Base-by-base conservation (phyloP, 306 rosid species). In the Cucumis cinereus region DNA sequence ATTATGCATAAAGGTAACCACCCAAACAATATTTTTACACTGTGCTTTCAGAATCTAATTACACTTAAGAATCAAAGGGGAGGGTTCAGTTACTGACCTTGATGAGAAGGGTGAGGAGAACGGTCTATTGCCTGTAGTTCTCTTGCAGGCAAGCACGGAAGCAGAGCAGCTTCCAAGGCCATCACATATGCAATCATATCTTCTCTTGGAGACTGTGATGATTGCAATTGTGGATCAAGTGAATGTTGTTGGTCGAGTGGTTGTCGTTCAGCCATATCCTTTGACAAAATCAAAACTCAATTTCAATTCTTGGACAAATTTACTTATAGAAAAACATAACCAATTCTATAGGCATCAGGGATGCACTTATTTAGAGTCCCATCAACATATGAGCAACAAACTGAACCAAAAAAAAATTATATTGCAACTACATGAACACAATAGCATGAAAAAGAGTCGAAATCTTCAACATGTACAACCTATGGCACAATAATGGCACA, bases 61-160 rank as follows among this genome's bases (percentile, higher is more conserved):
- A 69, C 16, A 69, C 52, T 33, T 47, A 3, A 22, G 41, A 41
- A 61, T 40, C 17, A 54, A 12, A 43, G 49, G 20, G 24, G 79
- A 20, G 60, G 70, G 53, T 24, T 63, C 26, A 53, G 74, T 30
- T 54, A 86, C 93, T 84, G n/a, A 94, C 98, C 90, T 79, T 91
- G 98, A 81, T 94, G 96, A 22, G 98, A 94, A 74, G 97, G 97
- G 41, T 89, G 90, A 0, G 97, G 96, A 28, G 96, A 94, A 36
- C 97, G 97, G 84, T 94, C 97, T 28, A 90, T 90, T n/a, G 97
- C 98, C 77, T 94, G 96, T 82, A 94, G 96, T 84, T 94, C 98
- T 82, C 90, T 84, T 16, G 97, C 97, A 23, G 98, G 98, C 88
- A 94, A 85, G 81, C 97, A 94, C 38, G 98, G 98, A 78, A 94